Base-by-base conservation (phyloP, 2,329 filamentous ascomycete genomes). In the Teratosphaeriaceae sp. region DNA sequence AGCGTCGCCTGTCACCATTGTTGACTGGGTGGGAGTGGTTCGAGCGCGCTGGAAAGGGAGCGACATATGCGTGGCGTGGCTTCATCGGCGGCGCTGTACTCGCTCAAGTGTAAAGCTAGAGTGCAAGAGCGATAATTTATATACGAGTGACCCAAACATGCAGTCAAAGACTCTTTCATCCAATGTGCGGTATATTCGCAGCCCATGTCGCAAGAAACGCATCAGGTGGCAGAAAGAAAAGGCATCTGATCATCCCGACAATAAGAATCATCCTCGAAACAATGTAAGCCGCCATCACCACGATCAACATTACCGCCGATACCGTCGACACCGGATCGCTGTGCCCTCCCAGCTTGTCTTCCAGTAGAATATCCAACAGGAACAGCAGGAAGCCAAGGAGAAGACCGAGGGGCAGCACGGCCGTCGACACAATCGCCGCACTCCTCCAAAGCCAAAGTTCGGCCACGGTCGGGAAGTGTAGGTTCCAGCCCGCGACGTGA, bases 371-470 rank as follows among this genome's bases (percentile, higher is more conserved):
- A 8, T 8, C 8, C 13, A 27, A 13, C 13, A 27, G 13, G 8
- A 27, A 8, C 8, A 27, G 8, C 8, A 13, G 8, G 24, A 27
- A 8, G 5, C 11, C 29, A 8, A 16, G 11, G 7, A 31, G 16
- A 5, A 31, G 29, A 31, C 29, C 29, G 11, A 40, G 8, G 8
- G 23, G 26, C 16, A 40, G 13, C 6, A 11, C 19, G 11, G 19
- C 30, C 9, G 21, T 37, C 13, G 40, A 42, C 19, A 21, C 37
- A 20, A 42, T 42, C 3, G 40, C 40, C n/a, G 40, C 30, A 12
- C 8, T 19, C 11, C 40, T 30, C 40, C 40, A 42, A 12, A 42
- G 40, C 40, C 40, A 42, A 4, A 24, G 5, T 29, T 42, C 40
- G 40, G 26, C 20, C 2, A 20, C 8, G 31, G 30, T 42, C 2